phyloP scores from a whole-genome alignment of 495 filamentous ascomycete genomes.

The Penicillium cosmopolitanum region DNA sequence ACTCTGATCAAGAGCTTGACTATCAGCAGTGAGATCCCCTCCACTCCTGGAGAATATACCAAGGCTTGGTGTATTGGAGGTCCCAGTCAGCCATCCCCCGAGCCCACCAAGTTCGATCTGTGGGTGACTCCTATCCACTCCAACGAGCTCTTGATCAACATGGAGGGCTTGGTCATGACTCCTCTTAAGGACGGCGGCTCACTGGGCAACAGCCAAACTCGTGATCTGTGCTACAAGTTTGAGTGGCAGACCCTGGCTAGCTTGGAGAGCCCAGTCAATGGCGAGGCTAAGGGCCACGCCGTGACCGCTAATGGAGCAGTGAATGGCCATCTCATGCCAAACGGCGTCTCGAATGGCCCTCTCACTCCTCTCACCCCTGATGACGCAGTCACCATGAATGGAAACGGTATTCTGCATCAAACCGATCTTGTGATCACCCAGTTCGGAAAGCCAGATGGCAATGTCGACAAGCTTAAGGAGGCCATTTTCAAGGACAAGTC shows the following conservation, averaged over 20 bases:
- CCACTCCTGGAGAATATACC: conserved; percentile 29
- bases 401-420: conserved; percentile 12
- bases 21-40: conserved; percentile 29
- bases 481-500: conserved; percentile 5
- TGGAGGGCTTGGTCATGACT: conserved; percentile 39
- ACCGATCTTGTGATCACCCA: conserved; percentile 22
- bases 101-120: conserved; percentile 38
- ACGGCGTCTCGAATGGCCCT: neutral
- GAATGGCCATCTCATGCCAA: conserved; percentile 3
- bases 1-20: conserved; percentile 39
- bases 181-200: conserved; percentile 33
- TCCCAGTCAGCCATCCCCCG: conserved; percentile 26
- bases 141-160: conserved; percentile 29
- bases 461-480: conserved; percentile 17
- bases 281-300: conserved; percentile 11
- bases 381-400: conserved; percentile 12
- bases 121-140: conserved; percentile 33
- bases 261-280: conserved; percentile 2
- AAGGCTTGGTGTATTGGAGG: conserved; percentile 38
- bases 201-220: conserved; percentile 9
- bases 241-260: conserved; percentile 33
- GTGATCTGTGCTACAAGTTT: conserved; percentile 41
- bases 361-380: conserved; percentile 5
- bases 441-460: conserved; percentile 21
- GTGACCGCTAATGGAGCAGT: conserved; percentile 6